Base-by-base conservation (phyloP, 169 alveolate species). In the Cystoisospora suis region DNA sequence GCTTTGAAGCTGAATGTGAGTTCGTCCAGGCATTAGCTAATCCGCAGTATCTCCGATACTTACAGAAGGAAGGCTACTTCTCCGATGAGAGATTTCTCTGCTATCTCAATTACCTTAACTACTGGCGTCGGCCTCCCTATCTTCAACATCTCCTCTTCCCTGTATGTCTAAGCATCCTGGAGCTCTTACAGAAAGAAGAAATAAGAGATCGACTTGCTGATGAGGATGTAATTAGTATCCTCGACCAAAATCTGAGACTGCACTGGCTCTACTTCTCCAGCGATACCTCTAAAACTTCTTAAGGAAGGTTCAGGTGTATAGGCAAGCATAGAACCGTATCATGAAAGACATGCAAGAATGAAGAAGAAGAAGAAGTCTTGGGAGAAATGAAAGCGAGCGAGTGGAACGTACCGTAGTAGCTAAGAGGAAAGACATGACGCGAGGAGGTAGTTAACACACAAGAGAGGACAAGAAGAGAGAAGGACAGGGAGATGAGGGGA, bases 1-100 rank as follows among this genome's bases (percentile, higher is more conserved):
- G 93, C 32, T 69, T 90, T 27, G 93, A 90, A 53, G 86, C 90
- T 0, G 93, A 90, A 86, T 59, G 81, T 42, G 93, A 90, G 83
- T 90, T 90, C n/a, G 89, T 90, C 32, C 93, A 90, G 72, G 83
- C 90, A 27, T 87, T 90, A 7, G 87, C 87, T 34, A 90, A 90
- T 36, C 90, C 93, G n/a, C 58, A 81, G 38, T 90, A 90, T 29
- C 59, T 90, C 23, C 59, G 34, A 1, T 58, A 56, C 32, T 27
- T 90, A 69, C 86, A 53, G 56, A 40, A 45, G 46, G 56, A 90
- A 46, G 42, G 81, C 9, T 90, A 36, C 49, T 90, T 90, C n/a
- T 27, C 1, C 1, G 86, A 90, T 61, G 58, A 46, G 15, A 32
- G 75, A 7, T 90, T 90, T 59, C 34, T 80, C 44, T 27, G 56